Percentiles rank a stretch among this genome's conserved stretches.
Evolutionary conservation across 352 stramenopile genomes (phyloP).

Genomic region (Phytophthora crassamura): DNA sequence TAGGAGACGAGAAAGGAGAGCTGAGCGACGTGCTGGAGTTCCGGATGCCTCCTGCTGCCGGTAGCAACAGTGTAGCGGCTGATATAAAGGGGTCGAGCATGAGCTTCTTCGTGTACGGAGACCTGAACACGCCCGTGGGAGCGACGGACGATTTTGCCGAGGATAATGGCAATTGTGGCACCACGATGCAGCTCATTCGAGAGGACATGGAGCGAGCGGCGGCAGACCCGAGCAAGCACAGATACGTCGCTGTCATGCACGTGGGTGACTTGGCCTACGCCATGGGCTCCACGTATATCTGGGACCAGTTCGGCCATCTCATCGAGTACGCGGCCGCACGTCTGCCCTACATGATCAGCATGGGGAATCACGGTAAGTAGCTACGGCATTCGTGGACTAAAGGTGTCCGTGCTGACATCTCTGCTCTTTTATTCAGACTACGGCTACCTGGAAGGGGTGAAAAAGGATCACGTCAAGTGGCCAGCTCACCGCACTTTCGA

Average conservation of each 20-base stretch:
- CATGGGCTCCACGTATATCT: slow-evolving; percentile 69
- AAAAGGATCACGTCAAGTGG: slow-evolving; percentile 33
- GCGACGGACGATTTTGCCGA: slow-evolving; percentile 39
- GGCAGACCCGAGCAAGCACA: slow-evolving; percentile 41
- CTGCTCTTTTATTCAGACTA: slow-evolving; percentile 39
- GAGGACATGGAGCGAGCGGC: slow-evolving; percentile 40
- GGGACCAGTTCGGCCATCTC: slow-evolving; percentile 87
- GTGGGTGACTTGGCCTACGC: slow-evolving; percentile 87
- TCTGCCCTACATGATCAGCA: slow-evolving; percentile 82
- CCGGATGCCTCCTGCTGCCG: slow-evolving; percentile 31
- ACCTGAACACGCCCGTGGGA: slow-evolving; percentile 54
- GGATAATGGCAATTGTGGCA: slow-evolving; percentile 43
- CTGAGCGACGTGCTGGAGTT: slow-evolving; percentile 42
- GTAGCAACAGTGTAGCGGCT: slow-evolving; percentile 21
- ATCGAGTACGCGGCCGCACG: slow-evolving; percentile 77
- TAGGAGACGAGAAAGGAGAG: slow-evolving; percentile 38
- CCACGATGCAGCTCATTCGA: slow-evolving; percentile 44
- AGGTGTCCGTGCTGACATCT: not conserved
- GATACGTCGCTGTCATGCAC: slow-evolving; percentile 77
- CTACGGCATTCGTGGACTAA: not conserved
- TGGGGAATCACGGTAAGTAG: slow-evolving; percentile 56
- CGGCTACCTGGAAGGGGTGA: slow-evolving; percentile 47
- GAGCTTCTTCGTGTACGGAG: slow-evolving; percentile 80
- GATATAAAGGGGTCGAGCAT: slow-evolving; percentile 40
- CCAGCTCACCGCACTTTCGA: slow-evolving; percentile 46